A percentile compares a stretch with the other conserved stretches of the same genome.
Evolutionary conservation across 2,329 filamentous ascomycete genomes (phyloP).

Genomic region (Aspergillus brasiliensis): DNA sequence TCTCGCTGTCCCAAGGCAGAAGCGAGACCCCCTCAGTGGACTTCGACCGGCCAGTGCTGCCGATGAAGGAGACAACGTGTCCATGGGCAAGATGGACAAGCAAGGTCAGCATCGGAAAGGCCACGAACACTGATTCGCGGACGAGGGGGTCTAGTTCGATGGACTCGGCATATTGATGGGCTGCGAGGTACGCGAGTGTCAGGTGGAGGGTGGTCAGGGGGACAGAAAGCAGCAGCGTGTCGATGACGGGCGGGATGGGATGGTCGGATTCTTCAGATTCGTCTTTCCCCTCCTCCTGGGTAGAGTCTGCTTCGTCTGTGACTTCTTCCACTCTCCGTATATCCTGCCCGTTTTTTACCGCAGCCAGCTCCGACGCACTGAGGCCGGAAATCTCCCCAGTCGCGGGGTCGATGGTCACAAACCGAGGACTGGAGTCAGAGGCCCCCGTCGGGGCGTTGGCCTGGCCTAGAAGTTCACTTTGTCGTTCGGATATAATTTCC

Average conservation of each 20-base stretch:
- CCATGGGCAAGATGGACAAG: slow-evolving; percentile 50
- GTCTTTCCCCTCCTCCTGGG: background rate
- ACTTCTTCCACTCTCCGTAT: background rate
- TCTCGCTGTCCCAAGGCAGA: slow-evolving; percentile 29
- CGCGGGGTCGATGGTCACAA: slow-evolving; percentile 36
- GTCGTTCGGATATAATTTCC: slow-evolving; percentile 49
- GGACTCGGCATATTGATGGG: slow-evolving; percentile 49
- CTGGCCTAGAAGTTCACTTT: slow-evolving; percentile 34
- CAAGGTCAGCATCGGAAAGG: slow-evolving; percentile 47
- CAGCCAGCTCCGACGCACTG: slow-evolving; percentile 26
- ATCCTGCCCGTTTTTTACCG: slow-evolving; percentile 14
- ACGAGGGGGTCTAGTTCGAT: slow-evolving; percentile 35
- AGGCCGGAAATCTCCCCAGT: slow-evolving; percentile 24
- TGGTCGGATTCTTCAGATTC: slow-evolving; percentile 13
- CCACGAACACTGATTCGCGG: slow-evolving; percentile 39
- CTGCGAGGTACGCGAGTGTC: slow-evolving; percentile 49
- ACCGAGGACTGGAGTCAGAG: slow-evolving; percentile 21
- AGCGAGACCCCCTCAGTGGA: slow-evolving; percentile 22
- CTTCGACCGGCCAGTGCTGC: slow-evolving; percentile 6
- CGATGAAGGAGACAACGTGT: slow-evolving; percentile 41
- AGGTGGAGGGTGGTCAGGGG: slow-evolving; percentile 48
- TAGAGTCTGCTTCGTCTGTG: slow-evolving; percentile 2
- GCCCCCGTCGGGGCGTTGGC: slow-evolving; percentile 8
- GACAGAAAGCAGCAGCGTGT: slow-evolving; percentile 47
- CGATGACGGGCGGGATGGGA: slow-evolving; percentile 42